Evolutionary conservation across 768 basidiomycete genomes (phyloP).

Genomic region (Rhodocollybia butyracea): DNA sequence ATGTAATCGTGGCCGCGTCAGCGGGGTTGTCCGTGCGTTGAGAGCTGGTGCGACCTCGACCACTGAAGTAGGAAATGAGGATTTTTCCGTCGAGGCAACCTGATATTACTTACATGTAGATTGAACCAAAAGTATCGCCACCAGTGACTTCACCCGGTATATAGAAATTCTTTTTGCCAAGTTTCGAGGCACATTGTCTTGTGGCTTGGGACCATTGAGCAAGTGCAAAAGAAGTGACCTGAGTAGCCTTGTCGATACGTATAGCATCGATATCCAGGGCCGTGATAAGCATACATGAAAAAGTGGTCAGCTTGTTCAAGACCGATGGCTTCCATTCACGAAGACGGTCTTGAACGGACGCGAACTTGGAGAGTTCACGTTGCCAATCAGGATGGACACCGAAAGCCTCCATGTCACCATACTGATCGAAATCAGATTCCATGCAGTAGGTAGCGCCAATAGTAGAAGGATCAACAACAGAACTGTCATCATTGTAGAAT

Average conservation of each 20-base stretch:
- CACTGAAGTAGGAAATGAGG: slow-evolving; percentile 38
- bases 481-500: slow-evolving; percentile 78
- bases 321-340: slow-evolving; percentile 87
- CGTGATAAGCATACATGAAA: slow-evolving; percentile 84
- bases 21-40: slow-evolving; percentile 67
- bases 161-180: slow-evolving; percentile 88
- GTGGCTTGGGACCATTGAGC: slow-evolving; percentile 73
- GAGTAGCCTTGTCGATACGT: slow-evolving; percentile 93
- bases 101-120: slow-evolving; percentile 65
- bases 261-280: slow-evolving; percentile 92
- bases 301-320: slow-evolving; percentile 71
- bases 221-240: slow-evolving; percentile 81
- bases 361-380: slow-evolving; percentile 25
- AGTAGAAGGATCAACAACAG: neutral
- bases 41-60: slow-evolving; percentile 81
- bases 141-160: slow-evolving; percentile 94
- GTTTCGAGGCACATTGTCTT: slow-evolving; percentile 63
- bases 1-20: slow-evolving; percentile 63
- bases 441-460: slow-evolving; percentile 53
- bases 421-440: slow-evolving; percentile 88
- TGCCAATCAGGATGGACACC: slow-evolving; percentile 63
- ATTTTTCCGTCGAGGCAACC: neutral
- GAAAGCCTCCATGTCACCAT: slow-evolving; percentile 96
- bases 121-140: slow-evolving; percentile 84
- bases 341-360: slow-evolving; percentile 94